Evolutionary conservation across 2,329 filamentous ascomycete genomes (phyloP), one percentile per base, ranked within the genome.

Genomic region (Penicillium sp.): DNA sequence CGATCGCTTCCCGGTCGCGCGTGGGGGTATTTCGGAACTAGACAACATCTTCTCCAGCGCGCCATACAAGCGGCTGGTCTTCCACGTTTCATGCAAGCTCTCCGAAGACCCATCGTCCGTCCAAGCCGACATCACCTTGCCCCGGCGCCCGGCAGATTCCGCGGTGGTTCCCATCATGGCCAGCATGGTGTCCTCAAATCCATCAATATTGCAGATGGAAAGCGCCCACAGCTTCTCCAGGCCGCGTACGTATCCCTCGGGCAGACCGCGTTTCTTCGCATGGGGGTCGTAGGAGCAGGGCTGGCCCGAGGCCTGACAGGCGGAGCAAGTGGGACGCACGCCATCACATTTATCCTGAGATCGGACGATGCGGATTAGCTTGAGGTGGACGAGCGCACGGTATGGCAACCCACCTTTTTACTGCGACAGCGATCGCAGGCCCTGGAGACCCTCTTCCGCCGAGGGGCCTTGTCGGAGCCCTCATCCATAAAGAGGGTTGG

Each of bases 171-270:
- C 71, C 38, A 76, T 50, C 50, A 76, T 61, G 5, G 62, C 60
- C 40, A 73, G 58, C 60, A 75, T 70, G 27, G 64, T 69, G 20
- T 74, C 72, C 51, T 77, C 74, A 33, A 76, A 68, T 5, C 74
- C 74, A 28, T 74, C 69, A 44, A 76, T 71, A 33, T 75, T 76
- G 54, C 69, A 72, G 35, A 76, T 65, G 7, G 73, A 69, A 24
- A 77, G 56, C 6, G 74, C 73, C 72, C 73, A 76, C 28, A 77
- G 63, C 56, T 76, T 76, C 58, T 77, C 74, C 47, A 77, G 49
- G 3, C 73, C 73, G 18, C 74, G 73, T 28, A 77, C 74, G 62
- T 77, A 77, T 33, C 74, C 74, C 56, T 76, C 74, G 1, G 74
- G 74, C 14, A 76, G 59, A 16, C 74, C 74, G 46, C 74, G 69